These are phyloP conservation scores for Scheffersomyces illinoinensis DNA, from an alignment of 1,139 yeast genomes.

Conservation along the genomic window DNA sequence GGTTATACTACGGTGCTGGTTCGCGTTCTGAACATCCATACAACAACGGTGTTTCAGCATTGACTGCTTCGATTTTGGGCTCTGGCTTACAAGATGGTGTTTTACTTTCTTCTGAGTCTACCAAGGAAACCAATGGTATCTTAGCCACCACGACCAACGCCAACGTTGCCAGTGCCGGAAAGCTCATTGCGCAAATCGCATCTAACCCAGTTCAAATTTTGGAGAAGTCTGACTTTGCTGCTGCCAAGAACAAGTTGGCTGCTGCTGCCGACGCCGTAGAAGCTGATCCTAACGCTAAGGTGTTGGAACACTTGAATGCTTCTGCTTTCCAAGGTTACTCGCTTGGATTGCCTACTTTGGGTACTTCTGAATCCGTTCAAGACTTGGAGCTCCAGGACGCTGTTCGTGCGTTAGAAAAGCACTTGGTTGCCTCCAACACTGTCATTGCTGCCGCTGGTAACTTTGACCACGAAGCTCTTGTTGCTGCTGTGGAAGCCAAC, in stretches of 20 bases:
- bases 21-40: slow-evolving; percentile 76
- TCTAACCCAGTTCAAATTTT: slow-evolving; percentile 34
- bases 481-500: slow-evolving; percentile 58
- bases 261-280: slow-evolving; percentile 47
- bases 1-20: slow-evolving; percentile 74
- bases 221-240: slow-evolving; percentile 34
- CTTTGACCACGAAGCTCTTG: slow-evolving; percentile 65
- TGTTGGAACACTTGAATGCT: slow-evolving; percentile 72
- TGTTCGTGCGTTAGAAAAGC: slow-evolving; percentile 52
- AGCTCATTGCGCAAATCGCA: slow-evolving; percentile 34
- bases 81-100: slow-evolving; percentile 45
- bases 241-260: slow-evolving; percentile 37
- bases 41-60: slow-evolving; percentile 76
- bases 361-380: slow-evolving; percentile 64
- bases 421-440: slow-evolving; percentile 61
- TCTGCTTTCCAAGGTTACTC: slow-evolving; percentile 86
- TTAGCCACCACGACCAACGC: slow-evolving; percentile 51
- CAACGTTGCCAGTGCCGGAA: slow-evolving; percentile 45
- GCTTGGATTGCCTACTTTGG: slow-evolving; percentile 70
- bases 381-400: slow-evolving; percentile 62
- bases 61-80: slow-evolving; percentile 55
- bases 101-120: slow-evolving; percentile 42
- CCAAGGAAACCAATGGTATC: slow-evolving; percentile 57
- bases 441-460: slow-evolving; percentile 77
- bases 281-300: slow-evolving; percentile 47